Evolutionary conservation across 768 basidiomycete species (phyloP).

Genomic region (Hygrophoropsis aurantiaca): DNA sequence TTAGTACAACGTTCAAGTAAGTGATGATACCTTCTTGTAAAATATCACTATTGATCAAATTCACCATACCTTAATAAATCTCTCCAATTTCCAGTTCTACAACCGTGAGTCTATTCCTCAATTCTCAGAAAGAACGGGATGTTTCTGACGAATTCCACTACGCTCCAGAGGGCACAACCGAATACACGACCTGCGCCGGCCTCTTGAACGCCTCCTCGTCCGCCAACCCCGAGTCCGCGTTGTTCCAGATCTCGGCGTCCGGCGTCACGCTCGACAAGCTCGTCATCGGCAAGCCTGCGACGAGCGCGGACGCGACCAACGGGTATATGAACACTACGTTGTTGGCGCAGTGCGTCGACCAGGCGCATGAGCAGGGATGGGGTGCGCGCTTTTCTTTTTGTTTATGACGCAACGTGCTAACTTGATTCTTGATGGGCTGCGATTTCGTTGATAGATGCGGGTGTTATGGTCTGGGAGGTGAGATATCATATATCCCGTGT

Average conservation of each 20-base stretch:
- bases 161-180: constrained; percentile 34
- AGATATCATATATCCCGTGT: constrained; percentile 3
- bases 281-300: constrained; percentile 74
- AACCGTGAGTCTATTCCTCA: constrained; percentile 13
- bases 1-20: constrained; percentile 44
- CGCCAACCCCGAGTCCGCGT: constrained; percentile 40
- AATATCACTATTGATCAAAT: not conserved
- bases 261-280: constrained; percentile 64
- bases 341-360: constrained; percentile 58
- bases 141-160: not conserved
- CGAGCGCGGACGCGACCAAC: constrained; percentile 49
- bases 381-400: not conserved
- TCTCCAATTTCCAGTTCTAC: constrained; percentile 12
- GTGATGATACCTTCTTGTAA: not conserved
- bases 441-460: constrained; percentile 8
- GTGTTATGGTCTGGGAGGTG: constrained; percentile 24
- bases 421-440: no score
- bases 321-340: constrained; percentile 56
- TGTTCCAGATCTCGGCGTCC: constrained; percentile 50
- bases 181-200: constrained; percentile 38
- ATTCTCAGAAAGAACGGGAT: not conserved
- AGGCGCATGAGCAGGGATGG: constrained; percentile 42
- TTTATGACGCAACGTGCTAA: not conserved
- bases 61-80: not conserved
- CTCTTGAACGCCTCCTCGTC: constrained; percentile 41